Conservation (phyloP, 805 yeast species). For the Kodamaea neixiangensis region DNA sequence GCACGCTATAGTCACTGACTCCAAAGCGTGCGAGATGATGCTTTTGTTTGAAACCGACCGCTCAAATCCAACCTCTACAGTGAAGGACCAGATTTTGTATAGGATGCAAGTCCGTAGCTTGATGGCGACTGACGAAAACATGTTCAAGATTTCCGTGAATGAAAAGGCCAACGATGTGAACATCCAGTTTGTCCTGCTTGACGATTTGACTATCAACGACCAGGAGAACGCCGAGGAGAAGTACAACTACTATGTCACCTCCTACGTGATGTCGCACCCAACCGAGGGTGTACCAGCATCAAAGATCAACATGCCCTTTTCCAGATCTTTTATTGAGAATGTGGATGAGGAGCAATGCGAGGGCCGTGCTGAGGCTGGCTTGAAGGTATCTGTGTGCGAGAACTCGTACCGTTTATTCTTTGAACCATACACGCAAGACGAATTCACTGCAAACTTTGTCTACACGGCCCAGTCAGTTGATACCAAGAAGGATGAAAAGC, state of each 20-base stretch:
- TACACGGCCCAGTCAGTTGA: constrained; percentile 40
- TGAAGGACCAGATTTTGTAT: constrained; percentile 85
- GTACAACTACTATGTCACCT: constrained; percentile 92
- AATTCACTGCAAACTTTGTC: constrained; percentile 63
- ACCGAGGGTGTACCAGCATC: constrained; percentile 92
- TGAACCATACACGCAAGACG: constrained; percentile 77
- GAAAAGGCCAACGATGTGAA: constrained; percentile 52
- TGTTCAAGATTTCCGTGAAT: constrained; percentile 83
- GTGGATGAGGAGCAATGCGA: constrained; percentile 58
- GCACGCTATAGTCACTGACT: constrained; percentile 79
- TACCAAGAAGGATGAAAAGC: constrained; percentile 29
- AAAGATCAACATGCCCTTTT: constrained; percentile 75
- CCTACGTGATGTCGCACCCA: constrained; percentile 92
- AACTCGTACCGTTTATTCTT: constrained; percentile 80
- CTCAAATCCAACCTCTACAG: constrained; percentile 59
- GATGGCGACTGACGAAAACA: constrained; percentile 81
- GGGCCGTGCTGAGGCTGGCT: constrained; percentile 66
- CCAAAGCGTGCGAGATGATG: constrained; percentile 77
- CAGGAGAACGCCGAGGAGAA: constrained; percentile 75
- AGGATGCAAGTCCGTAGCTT: constrained; percentile 83
- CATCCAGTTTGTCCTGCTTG: constrained; percentile 83
- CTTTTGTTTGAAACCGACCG: constrained; percentile 83
- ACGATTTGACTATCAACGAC: constrained; percentile 75
- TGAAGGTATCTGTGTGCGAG: constrained; percentile 77
- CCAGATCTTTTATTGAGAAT: constrained; percentile 56